Conservation (phyloP, 305 asterid genomes). For the Fraxinus latifolia region DNA sequence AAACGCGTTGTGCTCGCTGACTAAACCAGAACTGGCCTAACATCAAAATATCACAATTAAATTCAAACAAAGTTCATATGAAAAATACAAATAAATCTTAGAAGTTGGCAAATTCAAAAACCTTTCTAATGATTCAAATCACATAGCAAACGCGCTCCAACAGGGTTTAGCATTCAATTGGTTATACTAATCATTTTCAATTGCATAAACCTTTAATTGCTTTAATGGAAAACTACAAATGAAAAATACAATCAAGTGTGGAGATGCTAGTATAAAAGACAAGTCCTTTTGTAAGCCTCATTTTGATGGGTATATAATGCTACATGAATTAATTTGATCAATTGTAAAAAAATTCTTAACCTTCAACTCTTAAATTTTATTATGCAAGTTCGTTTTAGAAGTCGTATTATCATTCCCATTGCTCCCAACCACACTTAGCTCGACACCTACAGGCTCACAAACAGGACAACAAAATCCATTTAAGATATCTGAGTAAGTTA, state of each 20-base stretch:
- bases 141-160: constrained; percentile 15
- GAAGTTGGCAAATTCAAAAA: constrained; percentile 24
- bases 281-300: constrained; percentile 7
- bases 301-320: background rate
- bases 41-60: constrained; percentile 36
- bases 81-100: constrained; percentile 20
- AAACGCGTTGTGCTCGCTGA: constrained; percentile 64
- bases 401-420: background rate
- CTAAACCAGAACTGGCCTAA: constrained; percentile 85
- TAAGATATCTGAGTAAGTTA: background rate
- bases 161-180: background rate
- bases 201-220: constrained; percentile 15
- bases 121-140: constrained; percentile 24
- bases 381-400: constrained; percentile 11
- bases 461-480: background rate
- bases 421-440: background rate
- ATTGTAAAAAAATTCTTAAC: background rate
- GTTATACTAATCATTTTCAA: constrained; percentile 13
- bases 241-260: background rate
- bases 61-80: constrained; percentile 24
- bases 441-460: background rate
- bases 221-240: constrained; percentile 1
- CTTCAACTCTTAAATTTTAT: constrained; percentile 1
- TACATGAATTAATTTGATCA: constrained; percentile 2
- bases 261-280: background rate